Evolutionary conservation across 805 yeast genomes (phyloP), one percentile per base, ranked within the genome.

Genomic region (Wickerhamiella bombiphila): DNA sequence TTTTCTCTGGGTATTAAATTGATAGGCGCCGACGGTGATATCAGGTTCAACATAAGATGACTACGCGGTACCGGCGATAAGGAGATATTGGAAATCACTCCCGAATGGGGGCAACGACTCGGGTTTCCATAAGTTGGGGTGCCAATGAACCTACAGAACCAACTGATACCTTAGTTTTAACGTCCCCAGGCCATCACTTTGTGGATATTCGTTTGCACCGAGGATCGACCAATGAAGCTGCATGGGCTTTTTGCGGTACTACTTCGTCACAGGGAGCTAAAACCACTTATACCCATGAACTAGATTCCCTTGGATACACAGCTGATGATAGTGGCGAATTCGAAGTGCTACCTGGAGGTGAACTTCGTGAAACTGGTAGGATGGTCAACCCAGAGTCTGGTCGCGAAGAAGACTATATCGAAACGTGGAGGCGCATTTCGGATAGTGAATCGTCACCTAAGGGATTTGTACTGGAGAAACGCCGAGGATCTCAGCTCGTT

Each of bases 81-180:
- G n/a, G n/a, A n/a, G n/a, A n/a, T n/a, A n/a, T n/a, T n/a, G n/a
- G n/a, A n/a, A n/a, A n/a, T n/a, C n/a, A n/a, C n/a, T n/a, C n/a
- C n/a, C n/a, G 26, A 30, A 30, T 30, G 33, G 16, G 33, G 18
- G 8, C 16, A 7, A 30, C 33, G 22, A 30, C 13, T 13, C 19
- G 33, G 22, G n/a, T 30, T 16, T 30, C 21, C 5, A 30, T 30
- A 6, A n/a, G 13, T 13, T 30, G 33, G 33, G 22, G 22, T 8
- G 21, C 13, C 6, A 6, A 20, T 5, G 20, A 9, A 22, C 33
- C 33, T 6, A 8, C 22, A 13, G 33, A 30, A 19, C 18, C 20
- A n/a, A 30, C 33, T 5, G 33, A 30, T 5, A 30, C 33, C 18
- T n/a, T 30, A 22, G 33, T 30, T 7, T 19, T 30, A 16, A 30